phyloP scores from a whole-genome alignment of 78 protist genomes.

The Dictyostelium capitatum region DNA sequence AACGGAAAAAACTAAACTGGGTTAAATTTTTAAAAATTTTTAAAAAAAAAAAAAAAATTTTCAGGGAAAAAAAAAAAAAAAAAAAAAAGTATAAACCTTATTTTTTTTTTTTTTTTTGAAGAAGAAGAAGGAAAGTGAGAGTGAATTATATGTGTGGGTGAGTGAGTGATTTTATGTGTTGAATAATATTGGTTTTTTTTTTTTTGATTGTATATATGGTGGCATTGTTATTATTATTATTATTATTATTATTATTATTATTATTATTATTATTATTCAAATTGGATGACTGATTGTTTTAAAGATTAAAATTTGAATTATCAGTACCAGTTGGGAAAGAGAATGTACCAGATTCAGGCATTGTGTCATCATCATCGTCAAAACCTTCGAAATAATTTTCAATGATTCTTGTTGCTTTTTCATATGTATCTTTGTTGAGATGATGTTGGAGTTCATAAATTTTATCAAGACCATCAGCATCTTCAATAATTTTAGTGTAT shows the following conservation, averaged over 20 bases:
- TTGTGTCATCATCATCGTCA: constrained; percentile 51
- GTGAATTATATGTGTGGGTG: not conserved
- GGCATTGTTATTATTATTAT: no score
- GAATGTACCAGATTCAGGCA: constrained; percentile 9
- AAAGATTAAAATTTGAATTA: not conserved
- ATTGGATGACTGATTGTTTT: not conserved
- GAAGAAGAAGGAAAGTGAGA: no score
- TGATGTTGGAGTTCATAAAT: constrained; percentile 95
- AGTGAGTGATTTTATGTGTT: not conserved
- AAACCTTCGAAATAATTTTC: constrained; percentile 87
- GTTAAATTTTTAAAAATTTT: no score
- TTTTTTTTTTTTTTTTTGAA: no score
- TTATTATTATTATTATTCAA: no score
- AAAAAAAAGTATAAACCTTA: no score
- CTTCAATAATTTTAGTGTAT: constrained; percentile 83
- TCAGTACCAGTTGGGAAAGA: not conserved
- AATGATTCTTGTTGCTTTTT: constrained; percentile 87
- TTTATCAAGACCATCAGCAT: constrained; percentile 90
- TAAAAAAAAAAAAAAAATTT: no score
- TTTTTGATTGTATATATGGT: not conserved
- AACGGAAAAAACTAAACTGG: no score
- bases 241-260: no score
- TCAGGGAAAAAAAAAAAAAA: no score
- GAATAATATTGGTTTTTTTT: not conserved
- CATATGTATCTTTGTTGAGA: constrained; percentile 88